A percentile compares a stretch with the other conserved stretches of the same genome.
phyloP scores from a whole-genome alignment of 306 rosid species.

The Castanea crenata region DNA sequence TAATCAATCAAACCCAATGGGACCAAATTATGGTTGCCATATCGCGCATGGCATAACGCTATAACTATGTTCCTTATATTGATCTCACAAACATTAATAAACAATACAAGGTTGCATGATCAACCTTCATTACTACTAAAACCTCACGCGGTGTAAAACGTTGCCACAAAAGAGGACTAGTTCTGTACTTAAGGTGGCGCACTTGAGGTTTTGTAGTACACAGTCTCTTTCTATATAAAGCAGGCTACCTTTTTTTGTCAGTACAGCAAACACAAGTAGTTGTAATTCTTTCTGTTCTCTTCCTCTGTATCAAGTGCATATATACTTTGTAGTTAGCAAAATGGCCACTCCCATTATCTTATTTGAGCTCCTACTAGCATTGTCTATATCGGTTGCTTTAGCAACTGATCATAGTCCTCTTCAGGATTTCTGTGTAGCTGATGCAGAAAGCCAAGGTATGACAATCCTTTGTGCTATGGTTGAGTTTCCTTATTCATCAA shows the following conservation, averaged over 20 bases:
- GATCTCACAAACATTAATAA: background rate
- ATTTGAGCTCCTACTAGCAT: background rate
- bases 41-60: background rate
- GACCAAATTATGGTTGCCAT: background rate
- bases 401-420: constrained; percentile 35
- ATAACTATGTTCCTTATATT: background rate
- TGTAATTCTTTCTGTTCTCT: background rate
- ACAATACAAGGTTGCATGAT: background rate
- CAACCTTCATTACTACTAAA: background rate
- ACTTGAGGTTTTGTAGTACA: background rate
- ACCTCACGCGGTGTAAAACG: background rate
- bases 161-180: background rate
- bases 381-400: background rate
- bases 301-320: background rate
- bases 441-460: constrained; percentile 18
- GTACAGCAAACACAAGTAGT: background rate
- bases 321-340: background rate
- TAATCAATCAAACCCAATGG: background rate
- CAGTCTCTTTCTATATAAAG: background rate
- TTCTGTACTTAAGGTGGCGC: background rate
- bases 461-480: background rate
- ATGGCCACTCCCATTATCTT: too few relatives aligned
- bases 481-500: background rate
- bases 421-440: constrained; percentile 50
- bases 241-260: background rate